Evolutionary conservation across 2,329 filamentous ascomycete genomes (phyloP).

Genomic region (Hymenoscyphus scutula): DNA sequence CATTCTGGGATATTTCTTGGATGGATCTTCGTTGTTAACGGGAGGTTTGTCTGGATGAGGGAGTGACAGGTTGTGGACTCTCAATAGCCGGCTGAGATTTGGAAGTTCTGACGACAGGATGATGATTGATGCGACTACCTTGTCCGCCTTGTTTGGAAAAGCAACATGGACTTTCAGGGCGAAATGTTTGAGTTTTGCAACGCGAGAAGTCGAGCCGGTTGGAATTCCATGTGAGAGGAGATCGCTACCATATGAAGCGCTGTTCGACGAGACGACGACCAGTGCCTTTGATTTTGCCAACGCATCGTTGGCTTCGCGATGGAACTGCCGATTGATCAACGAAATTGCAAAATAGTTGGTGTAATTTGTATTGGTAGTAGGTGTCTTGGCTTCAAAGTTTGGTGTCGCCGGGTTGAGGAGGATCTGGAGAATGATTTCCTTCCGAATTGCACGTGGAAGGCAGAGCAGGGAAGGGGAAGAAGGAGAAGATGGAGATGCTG

Average conservation of each 20-base stretch:
- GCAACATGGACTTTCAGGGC: background rate
- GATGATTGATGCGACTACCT: background rate
- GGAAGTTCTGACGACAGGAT: background rate
- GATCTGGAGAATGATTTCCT: background rate
- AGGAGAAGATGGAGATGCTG: background rate
- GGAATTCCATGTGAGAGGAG: background rate
- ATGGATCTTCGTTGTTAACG: background rate
- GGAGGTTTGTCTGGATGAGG: background rate
- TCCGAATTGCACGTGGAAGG: background rate
- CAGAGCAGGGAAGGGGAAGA: background rate
- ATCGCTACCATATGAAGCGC: background rate
- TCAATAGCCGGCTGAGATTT: background rate
- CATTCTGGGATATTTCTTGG: conserved; percentile 1
- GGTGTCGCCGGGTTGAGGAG: conserved; percentile 1
- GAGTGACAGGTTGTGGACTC: background rate
- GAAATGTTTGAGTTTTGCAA: background rate
- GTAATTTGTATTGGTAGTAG: background rate
- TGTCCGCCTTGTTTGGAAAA: background rate
- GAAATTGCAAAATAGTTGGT: conserved; percentile 3
- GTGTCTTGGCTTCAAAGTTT: conserved; percentile 7
- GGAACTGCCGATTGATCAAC: conserved; percentile 4
- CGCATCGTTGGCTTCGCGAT: conserved; percentile 1
- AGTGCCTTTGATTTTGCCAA: conserved; percentile 4
- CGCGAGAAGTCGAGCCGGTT: background rate
- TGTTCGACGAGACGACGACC: conserved; percentile 6